Base-by-base conservation (phyloP, 108 stramenopile species). In the Parietichytrium sp. region DNA sequence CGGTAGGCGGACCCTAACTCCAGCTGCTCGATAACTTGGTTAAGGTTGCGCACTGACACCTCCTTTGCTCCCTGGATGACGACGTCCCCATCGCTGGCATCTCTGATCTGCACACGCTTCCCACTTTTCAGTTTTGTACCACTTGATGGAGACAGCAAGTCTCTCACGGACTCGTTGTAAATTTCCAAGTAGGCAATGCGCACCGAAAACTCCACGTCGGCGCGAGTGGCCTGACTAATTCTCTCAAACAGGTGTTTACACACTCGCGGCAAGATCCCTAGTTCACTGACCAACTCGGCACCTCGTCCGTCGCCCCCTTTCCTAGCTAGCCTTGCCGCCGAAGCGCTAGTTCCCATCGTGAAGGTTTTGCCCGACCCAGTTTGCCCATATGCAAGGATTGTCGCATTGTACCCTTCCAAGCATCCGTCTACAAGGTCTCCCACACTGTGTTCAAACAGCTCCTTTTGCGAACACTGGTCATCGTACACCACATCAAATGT, bases 261-360 rank as follows among this genome's bases (percentile, higher is more conserved):
- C 12, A 90, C 88, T 25, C 89, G 83, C 20, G 85, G 89, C 25
- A 91, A 87, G 18, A 93, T 80, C 23, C 92, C 93, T 55, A 80
- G 52, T 6, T 8, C 48, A 7, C 15, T 31, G 20, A 10, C 79
- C 4, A 55, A 20, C 29, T 88, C 89, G 23, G 81, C 23, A n/a
- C n/a, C n/a, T n/a, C n/a, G n/a, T n/a, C n/a, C n/a, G n/a, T n/a
- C n/a, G n/a, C n/a, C n/a, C n/a, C n/a, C n/a, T n/a, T n/a, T n/a
- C n/a, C n/a, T n/a, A 23, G 52, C 52, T 15, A 29, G 27, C 3
- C 51, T 29, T 12, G 23, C 23, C 25, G 27, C 48, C 23, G 52
- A 79, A 15, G n/a, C 45, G 29, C 77, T 6, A 16, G 27, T 84
- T 1, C 84, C 84, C 84, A 87, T 87, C 12, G 84, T 87, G 79